A percentile compares a stretch with the other conserved stretches of the same genome.
These are phyloP conservation scores for Candida sithepensis DNA, from an alignment of 805 yeast genomes.

Conservation along the genomic window DNA sequence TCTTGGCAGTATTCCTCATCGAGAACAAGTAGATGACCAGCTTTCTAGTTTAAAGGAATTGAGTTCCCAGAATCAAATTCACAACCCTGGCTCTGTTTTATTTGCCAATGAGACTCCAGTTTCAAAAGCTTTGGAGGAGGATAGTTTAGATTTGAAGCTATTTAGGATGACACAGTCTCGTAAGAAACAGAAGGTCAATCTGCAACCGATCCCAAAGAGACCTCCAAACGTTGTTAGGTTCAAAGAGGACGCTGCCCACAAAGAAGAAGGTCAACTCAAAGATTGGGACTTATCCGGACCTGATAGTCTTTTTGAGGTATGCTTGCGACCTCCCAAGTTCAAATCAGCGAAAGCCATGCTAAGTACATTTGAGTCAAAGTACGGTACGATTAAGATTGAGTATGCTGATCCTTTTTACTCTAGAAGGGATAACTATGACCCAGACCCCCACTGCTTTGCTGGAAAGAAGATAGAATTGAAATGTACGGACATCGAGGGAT, in stretches of 20 bases:
- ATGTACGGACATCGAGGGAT: slow-evolving; percentile 34
- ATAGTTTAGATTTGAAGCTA: slow-evolving; percentile 9
- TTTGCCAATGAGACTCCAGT: slow-evolving; percentile 7
- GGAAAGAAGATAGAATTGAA: slow-evolving; percentile 55
- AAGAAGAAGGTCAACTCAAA: too few species aligned
- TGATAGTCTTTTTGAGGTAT: slow-evolving; percentile 12
- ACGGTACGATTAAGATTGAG: slow-evolving; percentile 47
- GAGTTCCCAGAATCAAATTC: not conserved
- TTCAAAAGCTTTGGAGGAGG: slow-evolving; percentile 1
- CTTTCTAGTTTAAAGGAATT: not conserved
- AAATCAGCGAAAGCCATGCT: slow-evolving; percentile 16
- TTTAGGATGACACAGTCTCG: slow-evolving; percentile 16
- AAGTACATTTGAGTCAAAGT: slow-evolving; percentile 34
- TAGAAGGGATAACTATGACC: slow-evolving; percentile 46
- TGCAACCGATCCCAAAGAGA: not conserved
- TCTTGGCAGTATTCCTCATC: slow-evolving; percentile 24
- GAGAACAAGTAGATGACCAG: slow-evolving; percentile 4
- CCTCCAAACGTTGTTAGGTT: not conserved
- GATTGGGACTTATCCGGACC: too few species aligned
- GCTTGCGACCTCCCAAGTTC: slow-evolving; percentile 17
- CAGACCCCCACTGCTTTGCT: slow-evolving; percentile 58
- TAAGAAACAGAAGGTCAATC: not conserved
- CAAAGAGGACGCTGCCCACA: not conserved
- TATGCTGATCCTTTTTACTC: slow-evolving; percentile 66
- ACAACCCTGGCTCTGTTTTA: not conserved